phyloP scores from a whole-genome alignment of 2,329 filamentous ascomycete species.

The Xylariaceae sp. region DNA sequence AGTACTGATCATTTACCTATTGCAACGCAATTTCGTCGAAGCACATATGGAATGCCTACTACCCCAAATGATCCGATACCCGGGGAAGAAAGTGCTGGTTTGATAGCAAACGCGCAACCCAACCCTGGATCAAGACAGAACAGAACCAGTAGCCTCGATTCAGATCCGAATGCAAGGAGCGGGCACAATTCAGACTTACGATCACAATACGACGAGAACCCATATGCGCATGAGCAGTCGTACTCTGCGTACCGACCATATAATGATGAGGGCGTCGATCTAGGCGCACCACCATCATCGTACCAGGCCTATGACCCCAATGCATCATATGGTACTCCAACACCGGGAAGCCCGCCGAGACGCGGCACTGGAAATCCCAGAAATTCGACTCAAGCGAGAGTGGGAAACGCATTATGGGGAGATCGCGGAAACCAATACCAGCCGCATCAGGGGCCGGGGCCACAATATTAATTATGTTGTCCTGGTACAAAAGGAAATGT shows the following conservation, averaged over 20 bases:
- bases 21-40: conserved; percentile 38
- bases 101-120: conserved; percentile 42
- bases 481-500: neutral
- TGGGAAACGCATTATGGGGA: conserved; percentile 19
- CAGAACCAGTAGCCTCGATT: conserved; percentile 19
- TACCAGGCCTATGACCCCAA: conserved; percentile 18
- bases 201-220: conserved; percentile 10
- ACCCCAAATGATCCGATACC: conserved; percentile 18
- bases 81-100: conserved; percentile 41
- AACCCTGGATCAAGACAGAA: conserved; percentile 21
- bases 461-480: neutral
- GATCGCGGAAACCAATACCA: conserved; percentile 6
- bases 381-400: conserved; percentile 11
- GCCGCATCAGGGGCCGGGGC: neutral
- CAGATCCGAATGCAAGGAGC: conserved; percentile 10
- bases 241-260: conserved; percentile 18
- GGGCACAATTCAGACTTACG: conserved; percentile 7
- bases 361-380: conserved; percentile 4
- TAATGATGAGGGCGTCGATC: conserved; percentile 25
- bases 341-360: neutral
- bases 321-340: conserved; percentile 10
- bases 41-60: conserved; percentile 26
- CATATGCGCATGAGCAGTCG: neutral
- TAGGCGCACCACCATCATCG: conserved; percentile 18
- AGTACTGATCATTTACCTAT: conserved; percentile 41